These are phyloP conservation scores for Marsdenia floribunda DNA, from an alignment of 257 asterid species.

Conservation along the genomic window DNA sequence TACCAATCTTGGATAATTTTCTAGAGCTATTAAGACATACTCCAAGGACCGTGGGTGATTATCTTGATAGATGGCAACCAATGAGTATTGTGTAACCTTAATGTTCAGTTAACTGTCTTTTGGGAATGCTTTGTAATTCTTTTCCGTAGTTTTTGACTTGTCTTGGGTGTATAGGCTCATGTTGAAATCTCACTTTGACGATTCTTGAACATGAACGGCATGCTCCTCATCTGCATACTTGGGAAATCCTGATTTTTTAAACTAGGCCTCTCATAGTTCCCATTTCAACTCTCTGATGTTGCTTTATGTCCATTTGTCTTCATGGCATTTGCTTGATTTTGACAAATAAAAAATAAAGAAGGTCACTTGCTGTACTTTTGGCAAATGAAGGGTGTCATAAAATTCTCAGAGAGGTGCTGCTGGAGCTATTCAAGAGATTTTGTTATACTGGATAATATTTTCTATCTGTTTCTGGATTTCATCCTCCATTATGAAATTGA, in stretches of 20 bases:
- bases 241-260: background rate
- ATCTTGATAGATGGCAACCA: background rate
- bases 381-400: background rate
- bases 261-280: background rate
- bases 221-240: background rate
- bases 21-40: background rate
- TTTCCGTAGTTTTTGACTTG: background rate
- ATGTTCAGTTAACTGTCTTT: background rate
- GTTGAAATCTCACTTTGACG: background rate
- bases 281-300: too few species aligned
- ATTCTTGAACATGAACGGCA: background rate
- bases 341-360: background rate
- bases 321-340: background rate
- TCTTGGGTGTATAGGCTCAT: background rate
- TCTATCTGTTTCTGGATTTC: background rate
- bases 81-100: background rate
- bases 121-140: background rate
- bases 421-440: background rate
- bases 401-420: background rate
- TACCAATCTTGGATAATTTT: background rate
- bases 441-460: background rate
- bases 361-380: background rate
- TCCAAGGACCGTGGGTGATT: background rate
- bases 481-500: background rate
- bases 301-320: background rate